phyloP scores from a whole-genome alignment of 164 flowering plant genomes.

The Chimonanthus praecox region DNA sequence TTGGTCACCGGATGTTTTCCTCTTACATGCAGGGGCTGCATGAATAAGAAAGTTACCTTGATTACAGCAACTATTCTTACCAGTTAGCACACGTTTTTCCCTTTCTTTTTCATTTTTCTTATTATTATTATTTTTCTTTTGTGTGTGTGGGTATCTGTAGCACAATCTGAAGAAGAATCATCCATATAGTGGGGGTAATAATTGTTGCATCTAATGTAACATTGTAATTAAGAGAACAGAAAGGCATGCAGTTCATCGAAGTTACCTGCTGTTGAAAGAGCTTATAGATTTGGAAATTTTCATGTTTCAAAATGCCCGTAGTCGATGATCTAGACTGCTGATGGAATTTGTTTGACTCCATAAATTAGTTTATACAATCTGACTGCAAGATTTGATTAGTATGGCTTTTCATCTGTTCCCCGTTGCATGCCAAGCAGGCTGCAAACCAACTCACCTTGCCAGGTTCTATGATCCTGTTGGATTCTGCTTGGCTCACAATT shows the following conservation, averaged over 20 bases:
- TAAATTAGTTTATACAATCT: too few species aligned
- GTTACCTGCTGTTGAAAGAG: not conserved
- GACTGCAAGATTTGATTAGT: too few species aligned
- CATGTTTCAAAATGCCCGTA: not conserved
- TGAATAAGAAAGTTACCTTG: not conserved
- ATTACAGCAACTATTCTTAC: not conserved
- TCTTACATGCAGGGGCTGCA: not conserved
- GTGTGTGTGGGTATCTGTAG: not conserved
- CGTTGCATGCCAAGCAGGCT: too few species aligned
- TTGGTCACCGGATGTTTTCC: not conserved
- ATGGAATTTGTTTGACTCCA: too few species aligned
- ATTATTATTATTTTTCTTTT: too few species aligned
- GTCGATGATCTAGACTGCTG: too few species aligned
- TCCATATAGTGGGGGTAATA: not conserved
- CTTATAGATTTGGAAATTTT: not conserved
- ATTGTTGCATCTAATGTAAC: not conserved
- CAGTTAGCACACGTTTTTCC: too few species aligned
- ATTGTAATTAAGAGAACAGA: not conserved
- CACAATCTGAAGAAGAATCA: not conserved
- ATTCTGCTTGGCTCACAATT: too few species aligned
- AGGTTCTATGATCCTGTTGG: too few species aligned
- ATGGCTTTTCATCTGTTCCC: too few species aligned
- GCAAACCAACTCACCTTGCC: too few species aligned
- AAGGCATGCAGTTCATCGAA: not conserved
- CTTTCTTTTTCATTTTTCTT: too few species aligned